Evolutionary conservation across 2,329 filamentous ascomycete species (phyloP).

Genomic region (Aspergillus thermomutatus): DNA sequence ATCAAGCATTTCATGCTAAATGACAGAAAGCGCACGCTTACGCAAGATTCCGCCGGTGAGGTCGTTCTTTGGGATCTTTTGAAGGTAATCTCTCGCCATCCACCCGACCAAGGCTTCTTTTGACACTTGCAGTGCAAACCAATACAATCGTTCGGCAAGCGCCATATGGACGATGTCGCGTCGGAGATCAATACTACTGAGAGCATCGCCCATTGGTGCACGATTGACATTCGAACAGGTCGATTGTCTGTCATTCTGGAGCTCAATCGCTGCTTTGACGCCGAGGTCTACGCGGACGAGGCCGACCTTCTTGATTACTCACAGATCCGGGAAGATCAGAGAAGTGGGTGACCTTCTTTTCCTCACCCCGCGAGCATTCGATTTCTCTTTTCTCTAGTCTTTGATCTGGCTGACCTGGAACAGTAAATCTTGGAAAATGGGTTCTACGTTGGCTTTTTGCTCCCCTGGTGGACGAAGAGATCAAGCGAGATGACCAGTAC

Average conservation of each 20-base stretch:
- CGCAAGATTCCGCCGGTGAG: slow-evolving; percentile 90
- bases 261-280: slow-evolving; percentile 94
- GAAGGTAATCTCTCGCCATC: slow-evolving; percentile 61
- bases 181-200: slow-evolving; percentile 82
- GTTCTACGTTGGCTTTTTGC: slow-evolving; percentile 88
- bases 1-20: slow-evolving; percentile 92
- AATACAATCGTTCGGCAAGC: slow-evolving; percentile 88
- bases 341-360: slow-evolving; percentile 59
- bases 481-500: slow-evolving; percentile 72
- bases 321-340: slow-evolving; percentile 87
- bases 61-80: slow-evolving; percentile 94
- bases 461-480: slow-evolving; percentile 84
- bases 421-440: slow-evolving; percentile 96
- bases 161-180: slow-evolving; percentile 88
- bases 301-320: slow-evolving; percentile 68
- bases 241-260: slow-evolving; percentile 87
- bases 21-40: slow-evolving; percentile 83
- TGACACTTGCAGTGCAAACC: slow-evolving; percentile 65
- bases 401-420: slow-evolving; percentile 5
- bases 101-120: not conserved
- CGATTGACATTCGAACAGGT: slow-evolving; percentile 88
- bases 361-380: not conserved
- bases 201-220: slow-evolving; percentile 93
- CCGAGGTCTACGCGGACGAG: slow-evolving; percentile 95
- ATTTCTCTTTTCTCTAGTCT: not conserved